Evolutionary conservation across 2,329 filamentous ascomycete genomes (phyloP), one percentile per base, ranked within the genome.

Genomic region (Colletotrichum sp.): DNA sequence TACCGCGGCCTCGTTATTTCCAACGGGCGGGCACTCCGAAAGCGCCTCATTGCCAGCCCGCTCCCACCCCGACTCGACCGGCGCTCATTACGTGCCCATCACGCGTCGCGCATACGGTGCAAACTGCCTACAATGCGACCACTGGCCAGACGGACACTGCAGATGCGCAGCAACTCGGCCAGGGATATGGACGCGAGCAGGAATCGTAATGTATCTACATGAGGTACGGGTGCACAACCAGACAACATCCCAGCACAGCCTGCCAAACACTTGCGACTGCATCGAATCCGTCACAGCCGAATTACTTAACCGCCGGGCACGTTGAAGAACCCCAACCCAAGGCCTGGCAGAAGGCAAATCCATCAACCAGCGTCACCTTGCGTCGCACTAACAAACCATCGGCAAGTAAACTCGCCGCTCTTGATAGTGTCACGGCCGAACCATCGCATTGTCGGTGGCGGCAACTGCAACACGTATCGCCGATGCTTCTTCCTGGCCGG

Each of bases 391-490:
- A 72, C 68, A 44, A 63, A 57, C 16, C 55, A 30, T 52, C n/a
- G 24, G 22, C 36, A 72, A 34, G 34, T 30, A n/a, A 10, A 36
- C n/a, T 67, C 55, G 28, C 34, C 26, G 26, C 32, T 39, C 8
- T 24, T 66, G 68, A 36, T 63, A 67, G 72, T 63, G 68, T 57
- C 67, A 70, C 28, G 60, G n/a, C 48, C 59, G 48, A 34, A 59
- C 60, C 65, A 34, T 28, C 52, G 72, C 72, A 75, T 75, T 67
- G 68, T 55, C n/a, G 52, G 72, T 44, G 68, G 68, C 72, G 52
- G 69, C 36, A 72, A 30, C 39, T 75, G 72, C 68, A 44, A 72
- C 72, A 26, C 72, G 7, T 22, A 55, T 62, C 24, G 26, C 55
- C 68, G 67, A 44, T 57, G 55, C n/a, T 30, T 62, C 68, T 72